Evolutionary conservation across 345 rosid species (phyloP).

Genomic region (Citrus reticulata): DNA sequence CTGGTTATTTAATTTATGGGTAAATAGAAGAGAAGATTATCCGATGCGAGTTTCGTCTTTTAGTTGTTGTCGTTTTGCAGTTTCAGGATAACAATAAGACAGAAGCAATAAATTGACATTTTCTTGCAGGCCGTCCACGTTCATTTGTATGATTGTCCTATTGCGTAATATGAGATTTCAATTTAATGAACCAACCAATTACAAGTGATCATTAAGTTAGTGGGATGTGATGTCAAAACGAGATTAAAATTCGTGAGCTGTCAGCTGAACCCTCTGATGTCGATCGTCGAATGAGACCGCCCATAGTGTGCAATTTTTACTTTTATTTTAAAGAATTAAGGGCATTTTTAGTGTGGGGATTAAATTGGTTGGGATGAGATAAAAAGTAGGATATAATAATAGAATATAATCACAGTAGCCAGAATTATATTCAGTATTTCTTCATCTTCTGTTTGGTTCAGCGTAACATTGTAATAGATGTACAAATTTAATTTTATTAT

Average conservation of each 20-base stretch:
- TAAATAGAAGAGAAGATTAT: background rate
- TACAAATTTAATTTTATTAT: too few relatives aligned
- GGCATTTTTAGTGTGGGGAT: too few relatives aligned
- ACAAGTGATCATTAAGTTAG: background rate
- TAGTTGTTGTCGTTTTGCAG: constrained; percentile 8
- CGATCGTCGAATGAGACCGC: background rate
- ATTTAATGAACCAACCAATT: background rate
- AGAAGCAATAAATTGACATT: background rate
- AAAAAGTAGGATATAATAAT: too few relatives aligned
- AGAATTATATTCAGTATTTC: too few relatives aligned
- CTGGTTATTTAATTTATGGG: background rate
- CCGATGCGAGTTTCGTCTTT: background rate
- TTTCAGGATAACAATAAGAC: background rate
- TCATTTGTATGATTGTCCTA: background rate
- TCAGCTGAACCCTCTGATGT: background rate
- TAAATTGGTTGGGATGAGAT: too few relatives aligned
- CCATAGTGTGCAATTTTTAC: too few relatives aligned
- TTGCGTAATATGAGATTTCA: background rate
- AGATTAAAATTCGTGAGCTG: background rate
- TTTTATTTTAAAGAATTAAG: too few relatives aligned
- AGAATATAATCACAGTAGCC: too few relatives aligned
- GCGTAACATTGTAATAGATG: too few relatives aligned
- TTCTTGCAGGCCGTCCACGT: background rate
- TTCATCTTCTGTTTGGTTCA: too few relatives aligned
- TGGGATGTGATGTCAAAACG: background rate